These are phyloP conservation scores for Daldinia loculata DNA, from an alignment of 495 filamentous ascomycete genomes.

Conservation along the genomic window DNA sequence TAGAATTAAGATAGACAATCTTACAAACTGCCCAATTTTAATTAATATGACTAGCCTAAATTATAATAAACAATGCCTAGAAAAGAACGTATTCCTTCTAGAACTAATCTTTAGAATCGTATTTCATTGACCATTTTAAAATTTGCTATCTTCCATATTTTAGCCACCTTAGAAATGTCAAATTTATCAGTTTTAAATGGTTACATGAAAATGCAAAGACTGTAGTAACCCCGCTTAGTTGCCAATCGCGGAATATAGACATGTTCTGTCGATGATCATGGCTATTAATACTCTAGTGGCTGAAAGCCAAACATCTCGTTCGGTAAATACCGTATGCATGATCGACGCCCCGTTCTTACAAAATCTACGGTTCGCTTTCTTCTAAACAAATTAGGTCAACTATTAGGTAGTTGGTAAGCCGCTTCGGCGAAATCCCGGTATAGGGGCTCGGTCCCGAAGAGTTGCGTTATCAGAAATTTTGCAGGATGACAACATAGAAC, in stretches of 20 bases:
- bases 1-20: too few species aligned
- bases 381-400: neutral
- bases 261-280: neutral
- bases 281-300: neutral
- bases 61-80: too few species aligned
- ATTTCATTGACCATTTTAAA: too few species aligned
- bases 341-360: neutral
- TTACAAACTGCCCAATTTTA: too few species aligned
- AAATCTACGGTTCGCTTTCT: neutral
- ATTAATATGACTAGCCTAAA: too few species aligned
- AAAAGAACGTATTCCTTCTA: too few species aligned
- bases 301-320: neutral
- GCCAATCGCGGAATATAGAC: neutral
- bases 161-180: too few species aligned
- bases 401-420: neutral
- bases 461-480: neutral
- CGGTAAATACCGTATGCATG: neutral
- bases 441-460: neutral
- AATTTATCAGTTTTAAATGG: neutral
- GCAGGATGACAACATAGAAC: neutral
- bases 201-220: neutral
- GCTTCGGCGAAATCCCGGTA: neutral
- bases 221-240: neutral
- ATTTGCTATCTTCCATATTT: too few species aligned
- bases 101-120: too few species aligned